Evolutionary conservation across 2,329 filamentous ascomycete species (phyloP), one percentile per base, ranked within the genome.

Genomic region (Capronia americana): DNA sequence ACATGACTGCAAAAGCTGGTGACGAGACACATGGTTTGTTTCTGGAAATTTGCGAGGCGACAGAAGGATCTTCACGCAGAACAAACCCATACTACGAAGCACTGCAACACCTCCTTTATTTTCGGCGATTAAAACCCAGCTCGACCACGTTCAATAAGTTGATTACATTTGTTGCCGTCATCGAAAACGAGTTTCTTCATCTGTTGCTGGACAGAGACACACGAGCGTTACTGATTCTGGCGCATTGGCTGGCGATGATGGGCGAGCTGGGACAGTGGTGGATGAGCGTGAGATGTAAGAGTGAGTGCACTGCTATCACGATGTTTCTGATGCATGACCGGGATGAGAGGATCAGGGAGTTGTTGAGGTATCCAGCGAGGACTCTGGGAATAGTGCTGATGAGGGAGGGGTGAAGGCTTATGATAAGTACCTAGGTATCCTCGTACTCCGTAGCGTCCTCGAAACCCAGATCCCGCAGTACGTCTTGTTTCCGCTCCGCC

Each of bases 221-320:
- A 48, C 44, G 61, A 34, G 65, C 68, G 26, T 56, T 69, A 38
- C 30, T 69, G 17, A 68, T 69, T 23, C 63, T 69, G 63, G 65
- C 65, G 4, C 60, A 69, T 54, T 69, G 68, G 68, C 63, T 69
- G 17, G 58, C 51, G 20, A 46, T 65, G 57, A 67, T 69, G 65
- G 55, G 20, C 11, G 62, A 53, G n/a, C 41, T 68, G 20, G 38
- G 56, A 23, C 68, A 69, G 46, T 69, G 68, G 68, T 69, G 68
- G 68, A 51, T 65, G 17, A 62, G 59, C 57, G 57, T 32, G 7
- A 65, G 68, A 30, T 57, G 59, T 30, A 54, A 38, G 44, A 56
- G 11, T 7, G 65, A 70, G 44, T 66, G 64, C 34, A 30, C 46
- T 12, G 59, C 63, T 17, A 70, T 68, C 50, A 54, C 56, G 1